Percentiles rank a stretch among this genome's conserved stretches.
Conservation (phyloP, 495 filamentous ascomycete genomes). For the Penicillium odoratum region DNA sequence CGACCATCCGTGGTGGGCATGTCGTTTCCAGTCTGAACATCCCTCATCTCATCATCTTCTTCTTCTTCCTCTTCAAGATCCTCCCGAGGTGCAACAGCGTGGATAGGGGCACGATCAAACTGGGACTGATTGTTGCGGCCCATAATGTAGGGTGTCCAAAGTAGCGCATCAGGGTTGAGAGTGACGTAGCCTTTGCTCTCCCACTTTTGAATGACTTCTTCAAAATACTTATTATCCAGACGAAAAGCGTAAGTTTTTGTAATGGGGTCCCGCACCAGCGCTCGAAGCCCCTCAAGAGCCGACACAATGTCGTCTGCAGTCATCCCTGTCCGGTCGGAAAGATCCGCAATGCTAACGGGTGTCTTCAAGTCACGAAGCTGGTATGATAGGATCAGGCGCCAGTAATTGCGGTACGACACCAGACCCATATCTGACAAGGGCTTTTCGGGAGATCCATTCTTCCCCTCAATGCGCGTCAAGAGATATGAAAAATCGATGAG, state of each 20-base stretch:
- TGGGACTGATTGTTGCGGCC: constrained; percentile 79
- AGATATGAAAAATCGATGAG: constrained; percentile 98
- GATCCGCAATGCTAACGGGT: constrained; percentile 70
- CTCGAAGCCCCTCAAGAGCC: constrained; percentile 83
- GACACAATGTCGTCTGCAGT: constrained; percentile 96
- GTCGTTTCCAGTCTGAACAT: constrained; percentile 33
- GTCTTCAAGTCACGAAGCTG: constrained; percentile 66
- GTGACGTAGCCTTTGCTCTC: constrained; percentile 83
- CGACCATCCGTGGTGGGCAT: constrained; percentile 20
- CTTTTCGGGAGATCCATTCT: constrained; percentile 96
- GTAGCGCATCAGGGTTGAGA: constrained; percentile 75
- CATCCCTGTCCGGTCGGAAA: constrained; percentile 91
- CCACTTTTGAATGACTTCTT: constrained; percentile 81
- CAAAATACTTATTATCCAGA: constrained; percentile 77
- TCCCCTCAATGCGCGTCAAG: constrained; percentile 86
- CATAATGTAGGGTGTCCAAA: constrained; percentile 99
- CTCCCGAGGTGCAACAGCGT: constrained; percentile 82
- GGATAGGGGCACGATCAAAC: constrained; percentile 81
- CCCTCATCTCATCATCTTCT: constrained; percentile 49
- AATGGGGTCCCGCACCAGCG: constrained; percentile 83
- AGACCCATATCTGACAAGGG: constrained; percentile 97
- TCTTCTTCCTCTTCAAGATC: constrained; percentile 64
- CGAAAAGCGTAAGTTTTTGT: constrained; percentile 87
- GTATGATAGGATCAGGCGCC: constrained; percentile 85
- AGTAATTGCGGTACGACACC: constrained; percentile 96